phyloP scores from a whole-genome alignment of 805 yeast species.

The Barnettozyma populi region DNA sequence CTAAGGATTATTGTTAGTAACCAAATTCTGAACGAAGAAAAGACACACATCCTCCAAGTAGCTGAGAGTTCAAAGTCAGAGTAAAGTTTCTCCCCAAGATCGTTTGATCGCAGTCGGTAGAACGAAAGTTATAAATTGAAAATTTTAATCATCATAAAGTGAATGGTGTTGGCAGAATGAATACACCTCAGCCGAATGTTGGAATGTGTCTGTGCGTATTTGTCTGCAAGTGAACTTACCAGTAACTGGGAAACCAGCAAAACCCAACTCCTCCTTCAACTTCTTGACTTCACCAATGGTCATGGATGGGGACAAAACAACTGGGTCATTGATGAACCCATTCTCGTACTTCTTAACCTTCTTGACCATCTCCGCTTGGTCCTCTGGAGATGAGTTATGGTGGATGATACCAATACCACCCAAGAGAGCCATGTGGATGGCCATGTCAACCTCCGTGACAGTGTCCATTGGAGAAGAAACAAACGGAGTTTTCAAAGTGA shows the following conservation, averaged over 20 bases:
- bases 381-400: slow-evolving; percentile 94
- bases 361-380: slow-evolving; percentile 97
- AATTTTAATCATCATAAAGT: slow-evolving; percentile 47
- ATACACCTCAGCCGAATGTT: not conserved
- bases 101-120: slow-evolving; percentile 97
- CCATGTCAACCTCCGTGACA: slow-evolving; percentile 96
- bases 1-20: slow-evolving; percentile 36
- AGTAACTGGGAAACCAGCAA: slow-evolving; percentile 98
- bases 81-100: slow-evolving; percentile 77
- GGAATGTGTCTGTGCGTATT: no score
- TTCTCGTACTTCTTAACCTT: slow-evolving; percentile 96
- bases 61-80: slow-evolving; percentile 29
- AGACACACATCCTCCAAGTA: not conserved
- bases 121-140: slow-evolving; percentile 88
- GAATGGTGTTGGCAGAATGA: not conserved
- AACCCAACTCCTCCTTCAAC: slow-evolving; percentile 71
- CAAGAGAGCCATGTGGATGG: slow-evolving; percentile 94
- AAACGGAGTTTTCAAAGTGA: slow-evolving; percentile 87
- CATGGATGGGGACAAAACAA: slow-evolving; percentile 69
- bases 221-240: slow-evolving; percentile 64
- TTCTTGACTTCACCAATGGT: slow-evolving; percentile 78
- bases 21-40: not conserved
- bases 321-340: slow-evolving; percentile 93
- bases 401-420: slow-evolving; percentile 99
- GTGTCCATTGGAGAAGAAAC: slow-evolving; percentile 99